Evolutionary conservation across 305 asterid genomes (phyloP), one percentile per base, ranked within the genome.

Genomic region (Fraxinus baroniana): DNA sequence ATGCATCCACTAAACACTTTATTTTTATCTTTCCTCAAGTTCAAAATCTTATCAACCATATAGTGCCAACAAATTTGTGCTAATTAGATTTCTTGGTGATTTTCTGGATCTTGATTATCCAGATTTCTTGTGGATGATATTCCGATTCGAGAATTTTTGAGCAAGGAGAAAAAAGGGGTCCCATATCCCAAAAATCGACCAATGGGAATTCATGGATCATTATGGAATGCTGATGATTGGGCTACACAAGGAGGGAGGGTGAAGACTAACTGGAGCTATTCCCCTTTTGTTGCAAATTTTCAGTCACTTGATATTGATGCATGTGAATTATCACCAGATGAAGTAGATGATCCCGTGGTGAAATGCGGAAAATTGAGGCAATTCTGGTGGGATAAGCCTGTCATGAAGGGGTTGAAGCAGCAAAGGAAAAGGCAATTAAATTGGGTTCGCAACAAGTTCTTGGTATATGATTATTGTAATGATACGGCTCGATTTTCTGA

Each of bases 181-280:
- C 39, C 89, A 3, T 91, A 85, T 80, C 94, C 91, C 0, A 85
- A 84, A 81, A 83, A 30, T 9, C 90, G 84, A 82, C 89, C 89
- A 52, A 91, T 89, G 94, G 90, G 90, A 77, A 77, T 91, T 28
- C 82, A 85, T 8, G 88, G 89, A 13, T 89, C 90, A 0, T 22
- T 88, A 30, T 89, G 90, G 94, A 87, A 87, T 33, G 91, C 90
- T 0, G 90, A 90, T 12, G 94, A 89, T 6, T 88, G 92, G 92
- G 90, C 94, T 32, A 89, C 92, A 33, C 89, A 87, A 77, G 94
- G 94, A 4, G 91, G 94, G 39, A 78, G 82, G 71, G 90, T 88
- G 62, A 89, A 89, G 87, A 89, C 90, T 0, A 87, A 91, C 74
- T 91, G 92, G 90, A 87, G 78, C 80, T 32, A 83, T 18, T 83